Evolutionary conservation across 148 eudicot genomes (phyloP), one percentile per base, ranked within the genome.

Genomic region (Spergularia bocconei): DNA sequence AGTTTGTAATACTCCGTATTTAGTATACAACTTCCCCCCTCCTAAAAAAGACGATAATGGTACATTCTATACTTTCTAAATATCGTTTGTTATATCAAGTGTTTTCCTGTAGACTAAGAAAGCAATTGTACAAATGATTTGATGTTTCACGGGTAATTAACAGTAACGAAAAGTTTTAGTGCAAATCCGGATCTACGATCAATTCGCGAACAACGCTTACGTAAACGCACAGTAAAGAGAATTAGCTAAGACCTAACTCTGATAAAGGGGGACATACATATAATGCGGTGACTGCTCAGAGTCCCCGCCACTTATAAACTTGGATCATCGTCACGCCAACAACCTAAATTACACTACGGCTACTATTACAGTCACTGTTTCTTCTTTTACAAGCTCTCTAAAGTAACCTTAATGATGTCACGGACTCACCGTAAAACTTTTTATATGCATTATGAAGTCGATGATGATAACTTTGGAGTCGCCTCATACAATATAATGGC

Each of bases 211-310:
- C 58, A 70, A 54, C 52, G 64, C 70, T 69, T 19, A 79, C 66
- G 66, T 17, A 59, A 60, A 13, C 33, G 53, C 11, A 53, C 19
- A 61, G 54, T 53, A 48, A 48, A 75, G 23, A 36, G 25, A 68
- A 80, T 63, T 72, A 70, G 76, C 76, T 63, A 75, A 79, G 75
- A 69, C 78, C 78, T 74, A 79, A 80, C 68, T 63, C 62, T 13
- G 50, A 60, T 58, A 47, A 73, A 67, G 41, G 54, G 9, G 33
- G 15, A 70, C 52, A 68, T 59, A 69, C 61, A 33, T 5, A 33
- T 78, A 7, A 52, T 23, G 59, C 70, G 64, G 75, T 63, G 65
- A 69, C 57, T 50, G 72, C 58, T 69, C 41, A 41, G 72, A 63
- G 71, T 71, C 75, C 75, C 71, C 63, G 20, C 79, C 82, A 79